Evolutionary conservation across 2,329 filamentous ascomycete genomes (phyloP).

Genomic region (Thermomyces lanuginosus): DNA sequence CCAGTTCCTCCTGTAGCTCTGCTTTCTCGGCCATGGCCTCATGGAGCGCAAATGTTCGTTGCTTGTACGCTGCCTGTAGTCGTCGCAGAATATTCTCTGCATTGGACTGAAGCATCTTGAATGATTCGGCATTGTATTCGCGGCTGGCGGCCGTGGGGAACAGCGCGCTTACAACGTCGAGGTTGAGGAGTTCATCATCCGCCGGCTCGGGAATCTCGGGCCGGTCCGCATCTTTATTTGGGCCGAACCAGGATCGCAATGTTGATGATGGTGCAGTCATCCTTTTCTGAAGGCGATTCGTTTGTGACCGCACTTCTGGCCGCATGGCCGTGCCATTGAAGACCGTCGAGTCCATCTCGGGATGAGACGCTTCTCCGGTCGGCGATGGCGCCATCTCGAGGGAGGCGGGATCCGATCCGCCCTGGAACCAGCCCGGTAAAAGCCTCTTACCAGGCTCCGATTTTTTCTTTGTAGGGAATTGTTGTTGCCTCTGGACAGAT

Average conservation of each 20-base stretch:
- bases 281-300: slow-evolving; percentile 13
- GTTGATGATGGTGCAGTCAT: slow-evolving; percentile 17
- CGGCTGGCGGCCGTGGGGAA: slow-evolving; percentile 37
- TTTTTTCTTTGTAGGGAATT: slow-evolving; percentile 5
- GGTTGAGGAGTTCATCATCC: slow-evolving; percentile 37
- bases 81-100: slow-evolving; percentile 39
- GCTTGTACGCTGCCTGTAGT: slow-evolving; percentile 41
- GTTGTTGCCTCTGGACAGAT: background rate
- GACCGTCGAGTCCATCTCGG: too few relatives aligned
- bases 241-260: slow-evolving; percentile 29
- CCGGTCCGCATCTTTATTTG: slow-evolving; percentile 17
- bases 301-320: too few relatives aligned
- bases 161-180: slow-evolving; percentile 38
- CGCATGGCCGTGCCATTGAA: too few relatives aligned
- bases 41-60: slow-evolving; percentile 34
- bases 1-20: slow-evolving; percentile 43
- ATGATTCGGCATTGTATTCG: slow-evolving; percentile 35
- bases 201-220: slow-evolving; percentile 20
- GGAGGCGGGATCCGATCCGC: slow-evolving; percentile 34
- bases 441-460: slow-evolving; percentile 18
- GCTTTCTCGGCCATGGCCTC: slow-evolving; percentile 39
- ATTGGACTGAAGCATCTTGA: slow-evolving; percentile 40
- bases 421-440: slow-evolving; percentile 38
- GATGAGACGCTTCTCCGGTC: slow-evolving; percentile 13
- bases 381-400: slow-evolving; percentile 23